These are phyloP conservation scores for Cercospora sesami DNA, from an alignment of 2,329 filamentous ascomycete genomes.

Conservation along the genomic window DNA sequence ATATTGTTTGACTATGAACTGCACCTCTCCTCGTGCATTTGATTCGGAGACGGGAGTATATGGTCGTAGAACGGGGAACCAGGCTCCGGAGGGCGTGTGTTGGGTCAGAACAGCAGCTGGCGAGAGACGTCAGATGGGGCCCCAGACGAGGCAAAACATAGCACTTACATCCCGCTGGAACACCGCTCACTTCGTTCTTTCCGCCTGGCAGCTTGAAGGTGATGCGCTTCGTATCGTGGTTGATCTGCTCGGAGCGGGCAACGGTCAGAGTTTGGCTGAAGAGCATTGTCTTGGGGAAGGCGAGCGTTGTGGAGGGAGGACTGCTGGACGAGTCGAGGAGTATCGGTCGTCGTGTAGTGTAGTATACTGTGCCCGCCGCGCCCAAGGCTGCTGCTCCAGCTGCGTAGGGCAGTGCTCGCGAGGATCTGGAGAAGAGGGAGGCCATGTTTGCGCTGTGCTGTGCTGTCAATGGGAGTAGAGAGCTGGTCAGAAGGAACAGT, in stretches of 20 bases:
- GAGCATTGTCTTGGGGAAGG: constrained; percentile 38
- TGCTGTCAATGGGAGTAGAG: background rate
- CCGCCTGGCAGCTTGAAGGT: constrained; percentile 37
- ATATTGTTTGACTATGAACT: constrained; percentile 68
- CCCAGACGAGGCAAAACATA: background rate
- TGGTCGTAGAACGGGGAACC: constrained; percentile 62
- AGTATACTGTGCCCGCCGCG: constrained; percentile 21
- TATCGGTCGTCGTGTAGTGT: constrained; percentile 15
- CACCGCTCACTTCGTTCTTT: constrained; percentile 33
- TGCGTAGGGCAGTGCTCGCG: constrained; percentile 23
- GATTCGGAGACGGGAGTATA: constrained; percentile 64
- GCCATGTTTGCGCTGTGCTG: constrained; percentile 20
- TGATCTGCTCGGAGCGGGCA: constrained; percentile 36
- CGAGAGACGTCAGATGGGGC: constrained; percentile 3
- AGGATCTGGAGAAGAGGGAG: constrained; percentile 20
- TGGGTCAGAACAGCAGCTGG: constrained; percentile 60
- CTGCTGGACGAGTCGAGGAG: constrained; percentile 34
- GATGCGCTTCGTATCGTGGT: constrained; percentile 39
- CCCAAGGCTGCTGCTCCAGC: constrained; percentile 22
- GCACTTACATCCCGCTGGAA: constrained; percentile 33
- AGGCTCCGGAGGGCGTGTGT: constrained; percentile 56
- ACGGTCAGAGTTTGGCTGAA: constrained; percentile 37
- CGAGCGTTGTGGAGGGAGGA: constrained; percentile 31
- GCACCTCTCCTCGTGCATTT: constrained; percentile 60
- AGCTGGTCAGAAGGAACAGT: background rate